Evolutionary conservation across 2,329 filamentous ascomycete genomes (phyloP), one percentile per base, ranked within the genome.

Genomic region (Fonsecaea multimorphosa): DNA sequence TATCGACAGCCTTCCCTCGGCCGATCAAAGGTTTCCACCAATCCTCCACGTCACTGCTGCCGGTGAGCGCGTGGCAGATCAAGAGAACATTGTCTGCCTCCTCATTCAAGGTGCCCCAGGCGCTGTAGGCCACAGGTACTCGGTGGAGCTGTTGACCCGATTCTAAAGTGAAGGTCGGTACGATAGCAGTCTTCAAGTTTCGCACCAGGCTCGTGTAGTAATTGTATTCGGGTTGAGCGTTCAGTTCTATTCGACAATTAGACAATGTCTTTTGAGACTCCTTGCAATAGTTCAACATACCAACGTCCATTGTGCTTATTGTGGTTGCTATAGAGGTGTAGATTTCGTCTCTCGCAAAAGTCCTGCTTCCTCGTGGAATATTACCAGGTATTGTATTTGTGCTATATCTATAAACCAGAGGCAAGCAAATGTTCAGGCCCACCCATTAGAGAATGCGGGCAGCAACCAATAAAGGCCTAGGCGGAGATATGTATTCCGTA

Each of bases 81-180:
- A 89, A 84, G 80, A 89, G 82, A 52, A 82, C 86, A 78, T 89
- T 89, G 78, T 89, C 84, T 46, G 79, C 74, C 27, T 78, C 77
- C 1, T 84, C 80, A 7, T 85, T 84, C 31, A 89, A 79, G 24
- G 79, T 79, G 66, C 87, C 87, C 63, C 85, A 85, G 2, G 85
- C 86, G 67, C 86, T 89, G 78, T 88, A 89, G 63, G 87, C 86
- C 54, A 89, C 80, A 2, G 84, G 85, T 16, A 89, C 85, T 86
- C 97, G 94, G 72, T 84, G 81, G 24, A 99, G 84, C 0, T 86
- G 90, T 31, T 91, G 91, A 56, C 95, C 95, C 1, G 93, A 98
- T 78, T 99, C 95, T 70, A 99, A 90, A 7, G 90, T 93, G 77
- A 97, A 96, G 24, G 89, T 88, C 1, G 94, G 94, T 63, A 99